phyloP scores from a whole-genome alignment of 2,329 filamentous ascomycete genomes.

The Pseudomassariella vexata region DNA sequence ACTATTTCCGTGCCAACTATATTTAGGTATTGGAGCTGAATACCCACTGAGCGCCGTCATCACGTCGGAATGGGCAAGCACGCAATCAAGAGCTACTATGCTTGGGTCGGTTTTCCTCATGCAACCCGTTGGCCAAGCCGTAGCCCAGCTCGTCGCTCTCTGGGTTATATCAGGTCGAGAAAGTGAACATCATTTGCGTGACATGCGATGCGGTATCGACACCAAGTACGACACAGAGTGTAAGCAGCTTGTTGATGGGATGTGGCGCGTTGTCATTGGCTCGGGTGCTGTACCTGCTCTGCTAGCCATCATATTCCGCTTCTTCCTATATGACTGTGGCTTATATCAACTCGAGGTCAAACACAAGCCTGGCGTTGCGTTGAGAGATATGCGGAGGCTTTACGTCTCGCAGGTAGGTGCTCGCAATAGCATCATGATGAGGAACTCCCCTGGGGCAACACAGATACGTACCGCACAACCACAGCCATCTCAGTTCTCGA shows the following conservation, averaged over 20 bases:
- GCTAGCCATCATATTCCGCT: slow-evolving; percentile 59
- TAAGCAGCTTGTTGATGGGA: slow-evolving; percentile 46
- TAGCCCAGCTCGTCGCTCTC: slow-evolving; percentile 56
- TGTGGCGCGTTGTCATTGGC: slow-evolving; percentile 64
- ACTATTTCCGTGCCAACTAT: slow-evolving; percentile 1
- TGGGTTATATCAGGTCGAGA: slow-evolving; percentile 41
- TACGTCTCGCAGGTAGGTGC: slow-evolving; percentile 37
- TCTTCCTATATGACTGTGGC: slow-evolving; percentile 61
- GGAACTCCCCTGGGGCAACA: slow-evolving; percentile 22
- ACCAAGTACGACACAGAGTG: slow-evolving; percentile 34
- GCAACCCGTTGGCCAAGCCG: slow-evolving; percentile 61
- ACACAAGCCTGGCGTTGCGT: slow-evolving; percentile 51
- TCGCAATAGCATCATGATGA: slow-evolving; percentile 25
- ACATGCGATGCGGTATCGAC: slow-evolving; percentile 37
- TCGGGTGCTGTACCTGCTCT: slow-evolving; percentile 59
- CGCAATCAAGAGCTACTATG: slow-evolving; percentile 57
- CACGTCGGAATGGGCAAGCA: slow-evolving; percentile 58
- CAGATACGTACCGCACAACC: slow-evolving; percentile 18
- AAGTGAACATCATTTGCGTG: slow-evolving; percentile 17
- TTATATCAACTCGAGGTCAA: slow-evolving; percentile 61
- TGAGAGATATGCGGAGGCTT: slow-evolving; percentile 53
- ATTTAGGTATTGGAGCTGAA: slow-evolving; percentile 58
- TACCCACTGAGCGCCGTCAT: slow-evolving; percentile 63
- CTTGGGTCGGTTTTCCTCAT: slow-evolving; percentile 61
- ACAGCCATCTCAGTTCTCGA: slow-evolving; percentile 43